Base-by-base conservation (phyloP, 1,139 yeast species). In the Komagataea norvegica region DNA sequence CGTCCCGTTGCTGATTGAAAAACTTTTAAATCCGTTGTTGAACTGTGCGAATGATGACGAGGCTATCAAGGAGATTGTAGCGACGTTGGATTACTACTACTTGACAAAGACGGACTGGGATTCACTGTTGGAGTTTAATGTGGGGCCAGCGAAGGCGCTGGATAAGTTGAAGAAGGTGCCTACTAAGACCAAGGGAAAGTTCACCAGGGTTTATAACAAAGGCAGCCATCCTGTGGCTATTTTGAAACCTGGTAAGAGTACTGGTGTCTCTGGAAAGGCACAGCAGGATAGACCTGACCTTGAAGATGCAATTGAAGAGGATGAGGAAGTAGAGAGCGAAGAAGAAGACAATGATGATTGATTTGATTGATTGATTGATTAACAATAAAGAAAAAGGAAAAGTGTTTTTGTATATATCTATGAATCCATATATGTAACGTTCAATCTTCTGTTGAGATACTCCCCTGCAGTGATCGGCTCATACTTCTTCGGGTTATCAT, bases 41-140 rank as follows among this genome's bases (percentile, higher is more conserved):
- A 51, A 68, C 0, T 82, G 79, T 0, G 70, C 69, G 6, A 23
- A 25, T 17, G 40, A 33, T 11, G 40, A 37, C 26, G 86, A 68
- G 1, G 94, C 89, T 2, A 73, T 91, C 21, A 67, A 67, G 0
- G 72, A 70, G 4, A 79, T 85, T 3, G 79, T 91, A 33, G 68
- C 67, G 11, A 52, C 76, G 2, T 74, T 91, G 85, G 98, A 91
- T 59, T 68, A 76, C 25, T 91, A 93, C 59, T 91, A 75, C 55
- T 60, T 93, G 31, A 84, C 95, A 9, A 82, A 77, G 53, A 96
- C 89, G 42, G 97, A 91, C 60, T 91, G 94, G 88, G 97, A 89
- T 54, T 73, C 72, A 22, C 65, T 93, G 15, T 66, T 86, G 70
- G 96, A 88, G 45, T 74, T 88, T 46, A 81, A 87, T 17, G 79